A percentile compares a stretch with the other conserved stretches of the same genome.
Evolutionary conservation across 176 grass and related monocot genomes (phyloP).

Genomic region (Sorghum bicolor): Sorghum_bicolor_NCBIv3 NC_012879.2:56439501-56440000

Average conservation of each 20-base stretch:
- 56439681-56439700: too few species aligned
- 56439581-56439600: background rate
- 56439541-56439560: background rate
- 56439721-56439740: background rate
- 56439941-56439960: background rate
- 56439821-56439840: background rate
- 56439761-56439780: background rate
- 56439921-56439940: background rate
- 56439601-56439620: background rate
- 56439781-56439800: background rate
- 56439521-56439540: background rate
- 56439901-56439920: slow-evolving; percentile 26
- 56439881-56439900: background rate
- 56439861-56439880: background rate
- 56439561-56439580: background rate
- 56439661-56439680: background rate
- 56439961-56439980: too few species aligned
- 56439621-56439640: background rate
- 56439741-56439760: background rate
- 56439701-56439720: background rate
- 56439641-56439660: background rate
- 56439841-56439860: slow-evolving; percentile 20
- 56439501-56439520: background rate
- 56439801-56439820: background rate
- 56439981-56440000: too few species aligned